Percentiles rank a stretch among this genome's conserved stretches.
Conservation (phyloP, 441 rosid genomes). For the Erodium trifolium region DNA sequence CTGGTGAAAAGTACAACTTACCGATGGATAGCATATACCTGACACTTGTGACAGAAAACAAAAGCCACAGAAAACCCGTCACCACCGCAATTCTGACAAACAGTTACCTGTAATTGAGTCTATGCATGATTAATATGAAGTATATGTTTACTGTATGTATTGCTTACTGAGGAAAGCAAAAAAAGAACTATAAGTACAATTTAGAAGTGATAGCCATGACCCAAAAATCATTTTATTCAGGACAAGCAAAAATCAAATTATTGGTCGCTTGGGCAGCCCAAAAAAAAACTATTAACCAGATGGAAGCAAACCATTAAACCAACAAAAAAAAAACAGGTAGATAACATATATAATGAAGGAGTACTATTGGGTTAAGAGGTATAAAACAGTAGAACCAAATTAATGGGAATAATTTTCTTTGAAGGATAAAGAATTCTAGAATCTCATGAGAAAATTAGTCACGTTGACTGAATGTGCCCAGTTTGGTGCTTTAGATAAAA, state of each 20-base stretch:
- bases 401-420: not conserved
- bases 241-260: not conserved
- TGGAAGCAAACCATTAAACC: not conserved
- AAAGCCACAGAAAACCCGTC: conserved; percentile 40
- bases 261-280: not conserved
- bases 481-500: not conserved
- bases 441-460: not conserved
- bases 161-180: not conserved
- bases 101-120: conserved; percentile 27
- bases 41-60: conserved; percentile 36
- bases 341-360: not conserved
- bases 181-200: not conserved
- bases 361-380: not conserved
- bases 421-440: not conserved
- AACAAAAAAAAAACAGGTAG: not conserved
- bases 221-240: not conserved
- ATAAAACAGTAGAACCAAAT: not conserved
- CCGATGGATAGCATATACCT: conserved; percentile 39
- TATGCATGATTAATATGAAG: not conserved
- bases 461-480: not conserved
- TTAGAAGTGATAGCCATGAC: not conserved
- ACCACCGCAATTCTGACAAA: conserved; percentile 53
- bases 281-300: not conserved
- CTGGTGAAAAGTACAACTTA: conserved; percentile 22
- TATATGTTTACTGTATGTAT: not conserved